Conservation (phyloP, 108 stramenopile genomes). For the Cyclostephanos invisitatus region DNA sequence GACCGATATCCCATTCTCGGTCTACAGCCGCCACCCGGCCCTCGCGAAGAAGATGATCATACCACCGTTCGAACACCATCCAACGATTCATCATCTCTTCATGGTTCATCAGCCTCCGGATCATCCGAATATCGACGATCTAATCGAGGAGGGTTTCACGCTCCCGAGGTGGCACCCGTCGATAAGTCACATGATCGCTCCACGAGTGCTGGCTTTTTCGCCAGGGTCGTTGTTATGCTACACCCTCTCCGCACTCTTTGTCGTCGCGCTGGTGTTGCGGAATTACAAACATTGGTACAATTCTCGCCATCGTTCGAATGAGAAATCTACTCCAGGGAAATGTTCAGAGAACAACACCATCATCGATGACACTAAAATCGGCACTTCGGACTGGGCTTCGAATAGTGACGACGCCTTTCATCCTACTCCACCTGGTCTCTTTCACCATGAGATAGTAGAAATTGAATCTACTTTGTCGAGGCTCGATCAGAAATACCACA, state of each 20-base stretch:
- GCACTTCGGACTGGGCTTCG: neutral
- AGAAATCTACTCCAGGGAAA: constrained; percentile 2
- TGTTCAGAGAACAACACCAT: neutral
- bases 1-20: constrained; percentile 16
- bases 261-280: constrained; percentile 12
- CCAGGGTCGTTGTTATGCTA: constrained; percentile 28
- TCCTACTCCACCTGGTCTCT: neutral
- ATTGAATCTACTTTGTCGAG: neutral
- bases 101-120: constrained; percentile 13
- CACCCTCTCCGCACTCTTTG: neutral
- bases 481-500: neutral
- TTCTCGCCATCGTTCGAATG: neutral
- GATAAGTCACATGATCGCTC: constrained; percentile 8
- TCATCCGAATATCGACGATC: constrained; percentile 35
- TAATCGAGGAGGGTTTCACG: constrained; percentile 24
- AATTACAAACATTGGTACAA: constrained; percentile 11
- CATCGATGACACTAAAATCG: neutral
- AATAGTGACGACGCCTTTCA: neutral
- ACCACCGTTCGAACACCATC: constrained; percentile 22
- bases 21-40: constrained; percentile 25
- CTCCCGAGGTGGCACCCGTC: constrained; percentile 36
- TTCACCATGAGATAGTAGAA: neutral
- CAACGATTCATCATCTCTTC: constrained; percentile 27
- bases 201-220: constrained; percentile 9
- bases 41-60: constrained; percentile 13